Percentiles rank a stretch among this genome's conserved stretches.
Evolutionary conservation across 495 filamentous ascomycete genomes (phyloP).

Genomic region (Saxophila tyrrhenica): DNA sequence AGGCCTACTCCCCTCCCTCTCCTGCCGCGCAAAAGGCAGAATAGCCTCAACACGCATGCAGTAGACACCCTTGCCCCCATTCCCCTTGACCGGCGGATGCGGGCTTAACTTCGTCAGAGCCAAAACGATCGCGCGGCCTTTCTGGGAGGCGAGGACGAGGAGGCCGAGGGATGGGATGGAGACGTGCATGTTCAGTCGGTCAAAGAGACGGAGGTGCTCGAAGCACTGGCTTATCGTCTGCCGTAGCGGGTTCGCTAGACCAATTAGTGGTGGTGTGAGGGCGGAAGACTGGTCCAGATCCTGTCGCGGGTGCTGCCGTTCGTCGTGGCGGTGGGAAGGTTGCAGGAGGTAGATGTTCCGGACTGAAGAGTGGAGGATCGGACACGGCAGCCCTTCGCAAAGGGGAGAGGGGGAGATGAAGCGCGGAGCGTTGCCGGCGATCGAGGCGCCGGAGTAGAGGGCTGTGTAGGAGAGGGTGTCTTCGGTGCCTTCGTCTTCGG

Average conservation of each 20-base stretch:
- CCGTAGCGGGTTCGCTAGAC: conserved; percentile 33
- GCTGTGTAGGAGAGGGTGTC: conserved; percentile 15
- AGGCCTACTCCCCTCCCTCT: conserved; percentile 34
- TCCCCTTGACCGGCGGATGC: conserved; percentile 6
- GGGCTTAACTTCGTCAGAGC: conserved; percentile 43
- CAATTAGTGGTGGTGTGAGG: conserved; percentile 11
- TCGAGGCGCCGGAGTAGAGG: conserved; percentile 7
- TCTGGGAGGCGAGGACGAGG: conserved; percentile 59
- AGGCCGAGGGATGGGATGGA: conserved; percentile 71
- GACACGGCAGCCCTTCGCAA: conserved; percentile 15
- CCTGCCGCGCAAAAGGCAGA: conserved; percentile 41
- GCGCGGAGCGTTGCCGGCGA: conserved; percentile 12
- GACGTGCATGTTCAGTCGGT: conserved; percentile 66
- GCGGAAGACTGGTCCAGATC: not conserved
- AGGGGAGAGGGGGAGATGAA: conserved; percentile 7
- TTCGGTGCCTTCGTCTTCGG: conserved; percentile 17
- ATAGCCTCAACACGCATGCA: conserved; percentile 47
- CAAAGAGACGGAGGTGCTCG: conserved; percentile 30
- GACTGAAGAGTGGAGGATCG: conserved; percentile 23
- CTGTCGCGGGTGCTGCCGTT: not conserved
- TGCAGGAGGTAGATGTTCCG: conserved; percentile 24
- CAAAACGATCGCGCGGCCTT: conserved; percentile 64
- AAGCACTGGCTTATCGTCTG: conserved; percentile 29
- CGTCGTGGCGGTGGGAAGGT: conserved; percentile 11
- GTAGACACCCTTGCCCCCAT: conserved; percentile 20